Conservation (phyloP, 2,329 filamentous ascomycete species). For the Colletotrichum cereale region DNA sequence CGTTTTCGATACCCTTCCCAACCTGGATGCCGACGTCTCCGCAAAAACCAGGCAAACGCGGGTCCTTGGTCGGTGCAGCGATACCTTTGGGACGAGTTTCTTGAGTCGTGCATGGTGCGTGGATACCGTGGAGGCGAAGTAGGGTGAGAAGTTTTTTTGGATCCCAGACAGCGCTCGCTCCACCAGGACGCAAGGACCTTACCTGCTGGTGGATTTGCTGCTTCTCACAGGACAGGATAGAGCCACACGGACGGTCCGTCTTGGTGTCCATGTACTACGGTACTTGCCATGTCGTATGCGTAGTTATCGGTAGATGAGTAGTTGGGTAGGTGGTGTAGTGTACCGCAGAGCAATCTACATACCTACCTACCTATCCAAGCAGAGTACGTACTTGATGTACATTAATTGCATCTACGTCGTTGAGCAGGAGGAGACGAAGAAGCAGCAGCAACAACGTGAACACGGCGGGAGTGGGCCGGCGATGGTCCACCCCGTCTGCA, state of each 20-base stretch:
- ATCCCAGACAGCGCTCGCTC: constrained; percentile 32
- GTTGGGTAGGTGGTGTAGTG: neutral
- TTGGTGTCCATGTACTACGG: neutral
- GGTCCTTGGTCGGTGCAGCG: constrained; percentile 27
- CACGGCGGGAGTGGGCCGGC: neutral
- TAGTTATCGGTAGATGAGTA: neutral
- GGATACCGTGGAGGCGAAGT: constrained; percentile 41
- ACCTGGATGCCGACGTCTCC: constrained; percentile 29
- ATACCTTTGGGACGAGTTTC: constrained; percentile 37
- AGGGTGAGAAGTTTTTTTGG: constrained; percentile 39
- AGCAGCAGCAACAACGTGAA: neutral
- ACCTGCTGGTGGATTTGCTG: constrained; percentile 25
- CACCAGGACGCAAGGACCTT: constrained; percentile 34
- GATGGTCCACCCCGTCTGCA: constrained; percentile 2
- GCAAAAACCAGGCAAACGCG: constrained; percentile 42
- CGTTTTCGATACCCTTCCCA: constrained; percentile 2
- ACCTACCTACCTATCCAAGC: too few relatives aligned
- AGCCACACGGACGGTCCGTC: neutral
- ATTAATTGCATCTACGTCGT: neutral
- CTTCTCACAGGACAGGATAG: constrained; percentile 26
- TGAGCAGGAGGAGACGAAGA: neutral
- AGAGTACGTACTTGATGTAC: neutral
- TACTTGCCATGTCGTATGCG: neutral
- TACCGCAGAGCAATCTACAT: too few relatives aligned
- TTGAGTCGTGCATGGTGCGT: constrained; percentile 40